These are phyloP conservation scores for Fusarium sp. DNA, from an alignment of 2,329 filamentous ascomycete species.

Conservation along the genomic window DNA sequence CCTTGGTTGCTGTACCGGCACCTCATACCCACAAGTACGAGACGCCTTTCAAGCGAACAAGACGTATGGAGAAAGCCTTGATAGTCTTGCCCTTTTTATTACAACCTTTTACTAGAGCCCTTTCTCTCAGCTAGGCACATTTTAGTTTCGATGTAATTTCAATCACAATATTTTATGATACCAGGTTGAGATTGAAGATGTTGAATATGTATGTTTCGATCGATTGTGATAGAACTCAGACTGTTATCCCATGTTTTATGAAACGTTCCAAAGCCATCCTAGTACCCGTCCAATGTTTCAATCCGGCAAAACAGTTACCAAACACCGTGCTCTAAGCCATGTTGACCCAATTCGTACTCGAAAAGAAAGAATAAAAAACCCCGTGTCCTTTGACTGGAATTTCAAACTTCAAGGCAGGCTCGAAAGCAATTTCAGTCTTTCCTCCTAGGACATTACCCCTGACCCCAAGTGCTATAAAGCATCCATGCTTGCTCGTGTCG, in stretches of 20 bases:
- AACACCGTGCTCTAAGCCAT: conserved; percentile 47
- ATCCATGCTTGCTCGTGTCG: conserved; percentile 81
- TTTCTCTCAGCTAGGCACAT: conserved; percentile 54
- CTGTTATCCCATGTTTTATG: conserved; percentile 1
- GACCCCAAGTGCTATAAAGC: conserved; percentile 66
- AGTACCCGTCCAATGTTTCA: conserved; percentile 8
- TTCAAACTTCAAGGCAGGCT: background rate
- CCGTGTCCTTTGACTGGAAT: conserved; percentile 18
- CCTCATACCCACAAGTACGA: conserved; percentile 43
- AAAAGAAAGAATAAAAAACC: background rate
- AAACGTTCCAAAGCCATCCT: conserved; percentile 8
- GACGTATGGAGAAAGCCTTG: conserved; percentile 52
- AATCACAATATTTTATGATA: conserved; percentile 61
- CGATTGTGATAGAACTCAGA: conserved; percentile 11
- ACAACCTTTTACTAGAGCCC: conserved; percentile 52
- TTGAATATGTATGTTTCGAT: conserved; percentile 40
- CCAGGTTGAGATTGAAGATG: conserved; percentile 51
- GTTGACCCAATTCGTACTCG: conserved; percentile 9
- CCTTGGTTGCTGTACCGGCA: conserved; percentile 43
- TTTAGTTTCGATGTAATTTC: conserved; percentile 63
- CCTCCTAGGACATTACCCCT: conserved; percentile 22
- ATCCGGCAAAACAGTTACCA: conserved; percentile 15
- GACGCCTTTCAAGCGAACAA: conserved; percentile 45
- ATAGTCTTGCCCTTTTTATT: conserved; percentile 55
- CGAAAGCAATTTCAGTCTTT: conserved; percentile 6